Conservation (phyloP, 2,329 filamentous ascomycete genomes). For the Calonectria hongkongensis region DNA sequence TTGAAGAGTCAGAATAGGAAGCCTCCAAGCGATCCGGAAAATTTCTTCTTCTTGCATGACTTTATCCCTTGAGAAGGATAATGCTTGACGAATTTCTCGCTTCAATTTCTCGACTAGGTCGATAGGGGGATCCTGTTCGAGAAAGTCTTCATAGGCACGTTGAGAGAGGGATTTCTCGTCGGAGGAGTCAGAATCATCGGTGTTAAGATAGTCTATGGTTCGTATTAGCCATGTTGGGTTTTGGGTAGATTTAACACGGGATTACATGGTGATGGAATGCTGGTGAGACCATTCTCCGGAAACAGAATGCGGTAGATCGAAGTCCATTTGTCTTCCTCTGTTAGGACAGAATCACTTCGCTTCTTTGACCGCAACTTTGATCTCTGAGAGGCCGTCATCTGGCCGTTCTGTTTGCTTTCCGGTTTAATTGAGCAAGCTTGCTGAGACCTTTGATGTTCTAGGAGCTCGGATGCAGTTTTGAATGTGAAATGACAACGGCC, state of each 20-base stretch:
- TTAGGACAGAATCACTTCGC: neutral
- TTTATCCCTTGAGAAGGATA: neutral
- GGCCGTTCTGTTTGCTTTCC: neutral
- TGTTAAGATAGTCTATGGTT: neutral
- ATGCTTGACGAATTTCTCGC: neutral
- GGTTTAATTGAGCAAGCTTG: neutral
- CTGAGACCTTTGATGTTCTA: neutral
- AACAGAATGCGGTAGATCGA: conserved; percentile 1
- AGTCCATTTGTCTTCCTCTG: neutral
- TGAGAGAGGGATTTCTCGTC: neutral
- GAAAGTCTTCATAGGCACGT: conserved; percentile 3
- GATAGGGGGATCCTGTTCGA: neutral
- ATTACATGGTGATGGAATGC: neutral
- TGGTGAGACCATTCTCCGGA: neutral
- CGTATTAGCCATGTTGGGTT: neutral
- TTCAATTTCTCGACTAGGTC: neutral
- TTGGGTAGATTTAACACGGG: neutral
- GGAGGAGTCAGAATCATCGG: neutral
- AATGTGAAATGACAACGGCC: neutral
- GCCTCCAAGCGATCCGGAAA: neutral
- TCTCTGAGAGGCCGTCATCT: neutral
- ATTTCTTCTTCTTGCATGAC: neutral
- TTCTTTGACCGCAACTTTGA: neutral
- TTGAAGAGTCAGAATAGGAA: neutral
- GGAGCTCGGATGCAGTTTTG: neutral